Percentiles rank a stretch among this genome's conserved stretches.
Evolutionary conservation across 306 rosid genomes (phyloP).

Genomic region (Prunus kanzakura): DNA sequence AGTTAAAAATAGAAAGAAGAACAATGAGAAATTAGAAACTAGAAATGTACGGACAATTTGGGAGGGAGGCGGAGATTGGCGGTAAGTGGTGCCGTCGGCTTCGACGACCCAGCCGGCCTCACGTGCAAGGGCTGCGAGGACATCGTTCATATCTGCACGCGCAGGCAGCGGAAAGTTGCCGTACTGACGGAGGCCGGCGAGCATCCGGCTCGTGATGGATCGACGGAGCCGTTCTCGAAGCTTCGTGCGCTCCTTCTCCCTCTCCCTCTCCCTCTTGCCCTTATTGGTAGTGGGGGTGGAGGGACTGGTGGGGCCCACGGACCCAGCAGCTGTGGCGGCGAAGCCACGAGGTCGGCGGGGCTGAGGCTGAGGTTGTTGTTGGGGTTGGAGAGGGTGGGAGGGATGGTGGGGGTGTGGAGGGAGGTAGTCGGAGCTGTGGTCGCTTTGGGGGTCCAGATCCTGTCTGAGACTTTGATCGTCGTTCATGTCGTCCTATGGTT

Average conservation of each 20-base stretch:
- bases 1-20: too few species aligned
- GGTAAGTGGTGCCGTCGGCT: constrained; percentile 79
- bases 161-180: constrained; percentile 96
- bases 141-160: constrained; percentile 98
- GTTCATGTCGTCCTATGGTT: constrained; percentile 9
- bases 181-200: constrained; percentile 92
- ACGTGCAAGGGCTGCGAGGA: constrained; percentile 96
- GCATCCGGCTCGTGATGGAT: constrained; percentile 95
- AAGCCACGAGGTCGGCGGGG: constrained; percentile 95
- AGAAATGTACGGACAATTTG: constrained; percentile 27
- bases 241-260: constrained; percentile 94
- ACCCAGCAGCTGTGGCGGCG: constrained; percentile 54
- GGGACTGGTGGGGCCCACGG: constrained; percentile 5
- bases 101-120: constrained; percentile 98
- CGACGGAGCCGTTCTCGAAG: constrained; percentile 99
- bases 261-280: constrained; percentile 87
- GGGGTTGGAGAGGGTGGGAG: constrained; percentile 6
- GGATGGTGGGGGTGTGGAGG: constrained; percentile 10
- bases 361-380: constrained; percentile 44
- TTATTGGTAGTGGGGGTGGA: constrained; percentile 33
- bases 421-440: constrained; percentile 61
- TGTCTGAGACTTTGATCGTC: constrained; percentile 42
- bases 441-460: constrained; percentile 74
- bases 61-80: constrained; percentile 60
- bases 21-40: neutral